Base-by-base conservation (phyloP, 1,284 basidiomycete genomes). In the Xanthoconium separans region DNA sequence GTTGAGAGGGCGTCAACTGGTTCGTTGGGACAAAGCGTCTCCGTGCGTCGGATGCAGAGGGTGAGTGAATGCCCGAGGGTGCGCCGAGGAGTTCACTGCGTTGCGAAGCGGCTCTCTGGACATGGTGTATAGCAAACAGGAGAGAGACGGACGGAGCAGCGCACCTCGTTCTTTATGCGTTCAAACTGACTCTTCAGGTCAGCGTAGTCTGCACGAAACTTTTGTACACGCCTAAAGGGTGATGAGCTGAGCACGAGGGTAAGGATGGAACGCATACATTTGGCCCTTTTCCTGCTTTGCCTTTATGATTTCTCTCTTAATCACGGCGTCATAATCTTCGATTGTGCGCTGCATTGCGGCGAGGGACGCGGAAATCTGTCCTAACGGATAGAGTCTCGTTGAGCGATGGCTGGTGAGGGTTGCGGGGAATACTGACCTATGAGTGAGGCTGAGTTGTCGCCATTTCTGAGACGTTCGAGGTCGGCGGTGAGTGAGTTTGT, bases 321-420 rank as follows among this genome's bases (percentile, higher is more conserved):
- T 92, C 91, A 98, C 94, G 12, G 91, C 89, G 66, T 97, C 95
- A 67, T 96, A 98, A 67, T 98, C 95, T 63, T 97, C 94, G 59
- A 97, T 86, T 52, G 95, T 93, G 53, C 95, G 78, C 52, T 91
- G 86, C 79, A 98, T 87, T 2, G 93, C 93, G n/a, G 92, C 83
- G 18, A 98, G 77, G 15, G 93, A 94, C 29, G 95, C 94, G 34
- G 91, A 91, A 73, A 98, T 93, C 81, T 97, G 95, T 70, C 94
- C 94, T 96, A 75, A 67, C 73, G 54, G 27, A n/a, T 56, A 51
- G 55, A 47, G 49, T 57, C 31, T 47, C 48, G 54, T 54, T 52
- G 58, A 61, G 11, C 15, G 24, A 4, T 20, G 13, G 27, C 22
- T 11, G 33, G 12, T 10, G 20, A 20, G 13, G 27, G 2, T 16